Evolutionary conservation across 139 green algal species (phyloP).

Genomic region (Dunaliella primolecta): DNA sequence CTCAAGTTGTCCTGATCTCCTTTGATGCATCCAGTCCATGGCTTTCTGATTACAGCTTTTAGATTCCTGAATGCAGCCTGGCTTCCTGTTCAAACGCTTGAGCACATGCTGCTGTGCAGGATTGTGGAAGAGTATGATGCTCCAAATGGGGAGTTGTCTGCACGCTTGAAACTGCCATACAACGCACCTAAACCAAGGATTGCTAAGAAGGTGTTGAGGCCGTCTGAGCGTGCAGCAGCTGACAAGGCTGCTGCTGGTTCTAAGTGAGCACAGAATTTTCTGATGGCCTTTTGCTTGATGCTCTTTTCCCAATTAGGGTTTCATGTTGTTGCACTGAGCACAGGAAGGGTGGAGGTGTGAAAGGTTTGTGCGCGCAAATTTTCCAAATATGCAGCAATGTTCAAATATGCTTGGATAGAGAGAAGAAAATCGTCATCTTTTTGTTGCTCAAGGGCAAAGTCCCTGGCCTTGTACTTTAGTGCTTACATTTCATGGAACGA

Average conservation of each 20-base stretch:
- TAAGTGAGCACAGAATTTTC: too few relatives aligned
- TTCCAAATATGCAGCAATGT: too few relatives aligned
- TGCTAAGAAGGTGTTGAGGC: background rate
- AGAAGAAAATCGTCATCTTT: too few relatives aligned
- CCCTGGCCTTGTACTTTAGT: too few relatives aligned
- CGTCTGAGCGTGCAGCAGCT: background rate
- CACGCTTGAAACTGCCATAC: slow-evolving; percentile 6
- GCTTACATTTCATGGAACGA: too few relatives aligned
- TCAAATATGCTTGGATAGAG: too few relatives aligned
- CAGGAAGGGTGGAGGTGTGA: too few relatives aligned
- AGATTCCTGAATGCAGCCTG: background rate
- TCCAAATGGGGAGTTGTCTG: slow-evolving; percentile 6
- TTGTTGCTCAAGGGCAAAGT: too few relatives aligned
- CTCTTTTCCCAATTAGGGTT: too few relatives aligned
- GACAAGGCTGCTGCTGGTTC: background rate
- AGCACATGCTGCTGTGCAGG: background rate
- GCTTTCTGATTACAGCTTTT: background rate
- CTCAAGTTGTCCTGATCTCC: background rate
- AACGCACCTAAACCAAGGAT: slow-evolving; percentile 3
- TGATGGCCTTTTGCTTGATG: too few relatives aligned
- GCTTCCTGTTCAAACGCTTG: background rate
- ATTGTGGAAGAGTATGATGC: slow-evolving; percentile 35
- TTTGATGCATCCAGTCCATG: background rate
- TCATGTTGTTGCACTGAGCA: too few relatives aligned
- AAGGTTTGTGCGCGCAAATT: too few relatives aligned